Evolutionary conservation across 2,329 filamentous ascomycete species (phyloP).

Genomic region (Colletotrichum tropicale): DNA sequence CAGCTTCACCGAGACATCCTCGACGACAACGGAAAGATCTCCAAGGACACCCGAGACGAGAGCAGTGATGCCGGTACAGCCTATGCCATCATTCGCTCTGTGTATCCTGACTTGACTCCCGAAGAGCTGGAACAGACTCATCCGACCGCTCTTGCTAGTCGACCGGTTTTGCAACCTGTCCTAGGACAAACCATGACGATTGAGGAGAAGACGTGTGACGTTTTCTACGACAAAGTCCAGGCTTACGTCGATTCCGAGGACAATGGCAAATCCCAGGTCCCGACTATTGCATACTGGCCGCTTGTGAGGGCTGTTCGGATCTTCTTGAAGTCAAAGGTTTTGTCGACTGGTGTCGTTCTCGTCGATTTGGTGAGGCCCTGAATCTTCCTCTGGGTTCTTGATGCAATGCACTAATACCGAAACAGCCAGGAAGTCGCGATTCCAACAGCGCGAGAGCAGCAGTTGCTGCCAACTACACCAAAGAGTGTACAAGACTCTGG

Average conservation of each 20-base stretch:
- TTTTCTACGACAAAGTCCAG: neutral
- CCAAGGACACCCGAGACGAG: constrained; percentile 38
- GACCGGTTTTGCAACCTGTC: neutral
- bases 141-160: neutral
- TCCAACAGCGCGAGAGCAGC: constrained; percentile 63
- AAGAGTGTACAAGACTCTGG: constrained; percentile 64
- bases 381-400: constrained; percentile 19
- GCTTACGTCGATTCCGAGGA: constrained; percentile 1
- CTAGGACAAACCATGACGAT: neutral
- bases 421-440: constrained; percentile 59
- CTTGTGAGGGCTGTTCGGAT: constrained; percentile 56
- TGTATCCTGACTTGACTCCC: constrained; percentile 38
- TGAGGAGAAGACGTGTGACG: neutral
- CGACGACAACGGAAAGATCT: constrained; percentile 40
- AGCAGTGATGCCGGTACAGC: constrained; percentile 47
- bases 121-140: neutral
- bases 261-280: neutral
- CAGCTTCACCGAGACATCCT: constrained; percentile 53
- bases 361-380: constrained; percentile 47
- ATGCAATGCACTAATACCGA: constrained; percentile 6
- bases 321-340: constrained; percentile 34
- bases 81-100: constrained; percentile 47
- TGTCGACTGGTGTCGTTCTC: constrained; percentile 38
- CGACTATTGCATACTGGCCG: constrained; percentile 45
- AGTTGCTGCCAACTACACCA: constrained; percentile 63